Evolutionary conservation across 352 stramenopile genomes (phyloP), one percentile per base, ranked within the genome.

Genomic region (Chrysophaeum taylorii): DNA sequence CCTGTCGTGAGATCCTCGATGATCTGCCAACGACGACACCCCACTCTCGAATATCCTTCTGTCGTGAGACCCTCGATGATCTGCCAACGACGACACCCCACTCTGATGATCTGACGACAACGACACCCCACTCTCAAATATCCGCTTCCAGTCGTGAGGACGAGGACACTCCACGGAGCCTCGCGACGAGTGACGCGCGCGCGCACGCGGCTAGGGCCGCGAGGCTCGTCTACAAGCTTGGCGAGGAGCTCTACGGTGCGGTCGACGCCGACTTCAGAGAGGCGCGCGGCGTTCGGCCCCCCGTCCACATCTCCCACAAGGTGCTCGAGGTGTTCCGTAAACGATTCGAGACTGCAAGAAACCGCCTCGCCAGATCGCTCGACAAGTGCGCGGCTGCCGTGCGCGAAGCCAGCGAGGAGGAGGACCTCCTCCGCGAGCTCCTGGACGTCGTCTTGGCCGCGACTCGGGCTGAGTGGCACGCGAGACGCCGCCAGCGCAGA

Each of bases 211-310:
- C n/a, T n/a, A n/a, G n/a, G n/a, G n/a, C n/a, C n/a, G n/a, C n/a
- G n/a, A n/a, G n/a, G n/a, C n/a, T n/a, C n/a, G n/a, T 39, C 29
- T 63, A 63, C 52, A 36, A 39, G 12, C 9, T 39, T 33, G 27
- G 25, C 27, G 52, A 63, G 33, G 27, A 33, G n/a, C 29, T 63
- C 25, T 63, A 31, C 52, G 52, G 7, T 2, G 14, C 7, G 27
- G 52, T 63, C 52, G 52, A 63, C 52, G 52, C 52, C 9, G 52
- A 63, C 52, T 38, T 25, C 33, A 5, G 52, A 25, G 52, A 63
- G 52, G 25, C 21, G 48, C 48, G 18, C 48, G 48, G 7, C 9
- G 5, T 18, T 9, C 48, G 48, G 18, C 18, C 48, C 18, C 18
- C 48, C 18, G 18, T 31, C 18, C 48, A n/a, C 48, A 18, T 60